Evolutionary conservation across 1,284 basidiomycete genomes (phyloP), one percentile per base, ranked within the genome.

Genomic region (Malassezia brasiliensis): DNA sequence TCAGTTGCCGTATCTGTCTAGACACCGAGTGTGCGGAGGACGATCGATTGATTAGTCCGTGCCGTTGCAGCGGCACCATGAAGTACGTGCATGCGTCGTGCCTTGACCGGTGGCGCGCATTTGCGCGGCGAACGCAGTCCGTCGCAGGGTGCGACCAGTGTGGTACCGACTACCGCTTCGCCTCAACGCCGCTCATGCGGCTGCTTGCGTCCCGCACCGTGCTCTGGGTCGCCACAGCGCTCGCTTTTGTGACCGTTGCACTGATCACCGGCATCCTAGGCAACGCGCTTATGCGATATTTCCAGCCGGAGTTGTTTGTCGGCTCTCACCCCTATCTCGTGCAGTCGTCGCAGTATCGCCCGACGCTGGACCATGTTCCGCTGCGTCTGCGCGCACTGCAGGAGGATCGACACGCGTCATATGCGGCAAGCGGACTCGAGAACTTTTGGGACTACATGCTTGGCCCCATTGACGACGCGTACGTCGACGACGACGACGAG

Each of bases 51-150:
- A 46, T 66, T 7, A 60, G 61, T 8, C 68, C 68, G 4, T 70
- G 68, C 51, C 50, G 56, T 22, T 70, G 68, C 53, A 56, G 60
- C n/a, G 68, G 68, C 11, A 68, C 68, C n/a, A 67, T 69, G 67
- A 64, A 66, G 54, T 72, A 64, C 42, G 67, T 72, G 22, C 69
- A 72, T 40, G 59, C 64, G n/a, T 61, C 60, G n/a, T 72, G 69
- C 53, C 52, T 72, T 14, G 64, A 68, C 19, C 50, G 53, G 9
- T 72, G 69, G 69, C 59, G 69, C 5, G 47, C 54, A 1, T 42
- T 58, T 12, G 67, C 67, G 4, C 52, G 49, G 14, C 59, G 66
- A 10, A 46, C 59, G 5, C 55, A 57, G 0, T 69, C 67, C 8
- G 60, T 54, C 2, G 50, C 65, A 5, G 53, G 54, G 3, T 72